Evolutionary conservation across 345 rosid genomes (phyloP).

Genomic region (Linum trigynum): DNA sequence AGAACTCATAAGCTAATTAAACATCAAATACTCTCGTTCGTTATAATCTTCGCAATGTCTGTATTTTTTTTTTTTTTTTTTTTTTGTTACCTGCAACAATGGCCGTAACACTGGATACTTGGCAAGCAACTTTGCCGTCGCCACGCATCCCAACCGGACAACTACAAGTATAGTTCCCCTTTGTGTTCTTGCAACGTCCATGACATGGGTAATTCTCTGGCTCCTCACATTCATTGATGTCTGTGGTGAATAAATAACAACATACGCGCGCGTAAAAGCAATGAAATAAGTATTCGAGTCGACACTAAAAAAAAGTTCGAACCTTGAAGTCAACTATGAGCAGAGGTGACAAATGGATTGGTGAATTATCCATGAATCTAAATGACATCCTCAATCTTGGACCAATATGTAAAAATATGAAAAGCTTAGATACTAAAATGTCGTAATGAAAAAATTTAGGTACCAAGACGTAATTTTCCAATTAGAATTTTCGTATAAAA

Average conservation of each 20-base stretch:
- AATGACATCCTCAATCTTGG: too few species aligned
- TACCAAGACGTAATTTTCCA: too few species aligned
- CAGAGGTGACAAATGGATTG: background rate
- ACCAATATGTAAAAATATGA: too few species aligned
- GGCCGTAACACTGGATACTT: slow-evolving; percentile 6
- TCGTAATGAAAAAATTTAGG: too few species aligned
- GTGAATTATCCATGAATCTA: too few species aligned
- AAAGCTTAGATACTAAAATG: too few species aligned
- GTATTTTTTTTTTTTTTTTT: background rate
- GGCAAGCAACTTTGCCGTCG: slow-evolving; percentile 13
- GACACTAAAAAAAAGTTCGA: background rate
- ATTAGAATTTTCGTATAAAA: too few species aligned
- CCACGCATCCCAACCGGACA: slow-evolving; percentile 19
- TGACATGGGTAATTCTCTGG: slow-evolving; percentile 1
- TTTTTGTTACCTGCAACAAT: slow-evolving; percentile 3
- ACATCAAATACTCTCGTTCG: too few species aligned
- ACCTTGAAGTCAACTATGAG: background rate
- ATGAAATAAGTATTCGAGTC: background rate
- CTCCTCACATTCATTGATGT: slow-evolving; percentile 12
- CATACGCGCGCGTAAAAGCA: background rate
- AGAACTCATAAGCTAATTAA: too few species aligned
- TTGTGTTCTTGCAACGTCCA: slow-evolving; percentile 9
- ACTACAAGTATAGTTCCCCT: slow-evolving; percentile 8
- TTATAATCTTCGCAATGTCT: too few species aligned
- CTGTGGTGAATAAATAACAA: background rate